Evolutionary conservation across 2,329 filamentous ascomycete genomes (phyloP), one percentile per base, ranked within the genome.

Genomic region (Parastagonospora nodorum): DNA sequence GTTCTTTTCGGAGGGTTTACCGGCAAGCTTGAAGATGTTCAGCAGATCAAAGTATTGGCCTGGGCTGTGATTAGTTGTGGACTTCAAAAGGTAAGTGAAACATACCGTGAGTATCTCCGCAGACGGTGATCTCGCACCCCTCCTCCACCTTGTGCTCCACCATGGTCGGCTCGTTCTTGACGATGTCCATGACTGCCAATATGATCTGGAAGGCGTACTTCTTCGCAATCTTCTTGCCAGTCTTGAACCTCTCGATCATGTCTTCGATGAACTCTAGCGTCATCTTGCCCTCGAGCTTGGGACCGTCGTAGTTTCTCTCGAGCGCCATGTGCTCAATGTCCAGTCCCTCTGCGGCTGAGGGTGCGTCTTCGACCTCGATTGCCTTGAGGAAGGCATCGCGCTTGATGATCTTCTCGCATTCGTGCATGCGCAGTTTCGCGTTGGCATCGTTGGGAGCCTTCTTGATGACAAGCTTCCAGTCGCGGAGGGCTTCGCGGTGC

Each of bases 161-260:
- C 94, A 99, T 97, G 24, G 94, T 99, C 12, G 93, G 84, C 77
- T 99, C 94, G 45, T 92, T 86, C 73, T 93, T 92, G 39, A 96
- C 88, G 50, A 99, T 84, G 57, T 96, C 88, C 80, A 89, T 91
- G 64, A 95, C 90, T 5, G 90, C 89, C 64, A 97, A 78, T 65
- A 99, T 83, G 69, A 99, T 99, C 78, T 97, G 91, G 80, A 93
- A 97, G 60, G 93, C 94, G 71, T 97, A 99, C 83, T 97, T 99
- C 77, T 86, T 88, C 75, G 94, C 91, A 50, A 99, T 83, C 77
- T 90, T 93, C 83, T 99, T 97, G 70, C 94, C 94, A 43, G 84
- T 88, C 83, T 69, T 63, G 83, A 99, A 99, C 29, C 94, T 82
- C 74, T 94, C 84, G 49, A 91, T 93, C 93, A 97, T 97, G 77